Evolutionary conservation across 1,284 basidiomycete species (phyloP).

Genomic region (Trametes versicolor): DNA sequence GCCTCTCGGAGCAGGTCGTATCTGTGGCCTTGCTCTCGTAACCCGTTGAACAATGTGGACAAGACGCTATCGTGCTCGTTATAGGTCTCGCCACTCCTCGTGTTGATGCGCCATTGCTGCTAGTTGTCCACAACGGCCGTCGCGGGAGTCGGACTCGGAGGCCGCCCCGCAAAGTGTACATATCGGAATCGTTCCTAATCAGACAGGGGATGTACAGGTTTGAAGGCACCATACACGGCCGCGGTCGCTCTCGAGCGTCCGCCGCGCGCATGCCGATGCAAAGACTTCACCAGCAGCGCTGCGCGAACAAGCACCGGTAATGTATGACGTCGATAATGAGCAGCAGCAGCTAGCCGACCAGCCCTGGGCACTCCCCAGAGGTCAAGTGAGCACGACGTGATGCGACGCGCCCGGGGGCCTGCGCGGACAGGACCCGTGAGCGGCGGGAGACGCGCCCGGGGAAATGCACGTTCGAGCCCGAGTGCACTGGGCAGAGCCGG

Average conservation of each 20-base stretch:
- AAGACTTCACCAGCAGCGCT: neutral
- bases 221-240: neutral
- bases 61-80: no score
- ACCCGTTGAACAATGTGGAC: no score
- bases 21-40: no score
- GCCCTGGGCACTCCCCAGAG: neutral
- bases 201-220: neutral
- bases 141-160: neutral
- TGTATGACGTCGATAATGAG: constrained; percentile 18
- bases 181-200: neutral
- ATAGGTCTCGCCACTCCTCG: no score
- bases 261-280: neutral
- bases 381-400: constrained; percentile 10
- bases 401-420: neutral
- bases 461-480: constrained; percentile 3
- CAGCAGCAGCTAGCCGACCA: neutral
- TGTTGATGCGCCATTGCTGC: no score
- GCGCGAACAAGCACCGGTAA: constrained; percentile 4
- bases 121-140: no score
- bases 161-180: neutral
- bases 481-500: constrained; percentile 11
- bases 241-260: constrained; percentile 6
- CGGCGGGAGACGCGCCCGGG: neutral
- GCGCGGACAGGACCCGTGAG: neutral
- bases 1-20: no score